Base-by-base conservation (phyloP, 495 filamentous ascomycete species). In the Penicillium bialowiezense region DNA sequence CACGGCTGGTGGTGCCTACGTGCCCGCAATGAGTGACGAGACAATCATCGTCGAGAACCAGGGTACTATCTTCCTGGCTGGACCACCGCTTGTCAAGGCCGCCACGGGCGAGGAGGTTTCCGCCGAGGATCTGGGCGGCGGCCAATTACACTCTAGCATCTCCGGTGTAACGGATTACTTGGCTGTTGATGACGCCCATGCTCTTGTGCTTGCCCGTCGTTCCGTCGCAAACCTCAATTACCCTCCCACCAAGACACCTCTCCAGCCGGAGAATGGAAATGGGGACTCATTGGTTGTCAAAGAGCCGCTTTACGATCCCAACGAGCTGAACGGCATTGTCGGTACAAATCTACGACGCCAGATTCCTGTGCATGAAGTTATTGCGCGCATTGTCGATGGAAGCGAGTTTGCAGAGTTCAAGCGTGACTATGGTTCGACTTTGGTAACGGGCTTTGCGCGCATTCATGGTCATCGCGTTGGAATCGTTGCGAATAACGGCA, bases 81-180 rank as follows among this genome's bases (percentile, higher is more conserved):
- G 93, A 0, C 93, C 93, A 14, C 95, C 93, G 0, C 79, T 98
- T 5, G 95, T 98, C 41, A 96, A 97, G 72, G 93, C 93, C 2
- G 93, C 93, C 7, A 98, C 95, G 0, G 93, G 93, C 21, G 93
- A 98, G 71, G 86, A 86, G 5, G 91, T 98, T 17, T 88, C 81
- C 14, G 91, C 91, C 1, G 95, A 98, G 67, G 91, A 95, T 23
- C 81, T 98, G 14, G 93, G 93, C 18, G 93, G 93, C 31, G 93
- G 93, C n/a, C 83, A 83, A 53, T 79, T 97, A 64, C 93, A 98
- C 71, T 88, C 86, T 38, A 87, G 87, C 33, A 83, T 95, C 34
- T 92, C 87, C 6, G 93, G 93, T n/a, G 93, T 98, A 23, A 90
- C 92, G 5, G 93, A 98, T 60, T 97, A 98, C 61, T 78, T 97